phyloP scores from a whole-genome alignment of 2,329 filamentous ascomycete species.

The Mycosphaerella sp. region DNA sequence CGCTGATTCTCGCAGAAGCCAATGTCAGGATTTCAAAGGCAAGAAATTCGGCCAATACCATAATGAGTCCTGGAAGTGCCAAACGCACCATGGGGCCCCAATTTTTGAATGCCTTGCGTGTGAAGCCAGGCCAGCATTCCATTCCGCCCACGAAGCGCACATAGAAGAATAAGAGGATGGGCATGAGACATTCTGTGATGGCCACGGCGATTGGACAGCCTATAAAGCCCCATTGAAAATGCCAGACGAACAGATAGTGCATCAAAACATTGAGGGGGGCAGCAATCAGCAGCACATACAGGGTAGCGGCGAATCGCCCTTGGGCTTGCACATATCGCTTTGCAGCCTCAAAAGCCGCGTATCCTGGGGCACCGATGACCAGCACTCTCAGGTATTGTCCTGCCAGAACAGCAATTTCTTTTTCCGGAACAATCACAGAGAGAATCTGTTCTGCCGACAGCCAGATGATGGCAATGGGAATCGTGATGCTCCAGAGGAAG shows the following conservation, averaged over 20 bases:
- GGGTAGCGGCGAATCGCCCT: conserved; percentile 73
- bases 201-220: conserved; percentile 74
- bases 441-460: conserved; percentile 60
- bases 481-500: conserved; percentile 64
- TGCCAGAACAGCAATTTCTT: conserved; percentile 62
- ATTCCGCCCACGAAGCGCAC: conserved; percentile 64
- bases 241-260: conserved; percentile 73
- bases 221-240: conserved; percentile 59
- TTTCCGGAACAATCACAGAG: conserved; percentile 59
- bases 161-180: conserved; percentile 65
- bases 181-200: conserved; percentile 68
- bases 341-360: conserved; percentile 66
- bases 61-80: conserved; percentile 80
- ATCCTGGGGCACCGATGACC: conserved; percentile 65
- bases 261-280: conserved; percentile 74
- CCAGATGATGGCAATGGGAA: conserved; percentile 70
- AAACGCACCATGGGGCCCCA: conserved; percentile 83
- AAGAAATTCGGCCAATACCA: conserved; percentile 90
- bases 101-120: conserved; percentile 61
- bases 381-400: conserved; percentile 67
- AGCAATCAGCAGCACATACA: conserved; percentile 75
- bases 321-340: conserved; percentile 89
- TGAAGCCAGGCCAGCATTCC: conserved; percentile 77
- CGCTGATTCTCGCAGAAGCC: conserved; percentile 71
- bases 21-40: conserved; percentile 81